phyloP scores from a whole-genome alignment of 2,329 filamentous ascomycete species.

The Aspergillus thermomutatus region DNA sequence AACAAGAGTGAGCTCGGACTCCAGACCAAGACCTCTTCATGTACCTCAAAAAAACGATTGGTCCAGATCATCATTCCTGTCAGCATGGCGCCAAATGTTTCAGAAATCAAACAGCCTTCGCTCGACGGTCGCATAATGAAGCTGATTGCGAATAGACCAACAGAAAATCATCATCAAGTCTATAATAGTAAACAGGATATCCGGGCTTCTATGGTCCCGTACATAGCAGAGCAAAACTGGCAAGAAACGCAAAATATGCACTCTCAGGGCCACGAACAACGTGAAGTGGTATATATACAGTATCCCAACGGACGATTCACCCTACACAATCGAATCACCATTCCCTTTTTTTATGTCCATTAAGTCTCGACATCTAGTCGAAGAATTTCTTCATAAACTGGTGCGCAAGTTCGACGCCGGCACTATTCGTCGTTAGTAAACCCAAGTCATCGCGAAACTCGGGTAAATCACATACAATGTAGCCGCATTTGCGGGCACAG shows the following conservation, averaged over 20 bases:
- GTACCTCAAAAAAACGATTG: background rate
- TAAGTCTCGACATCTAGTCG: conserved; percentile 12
- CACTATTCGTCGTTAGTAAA: conserved; percentile 25
- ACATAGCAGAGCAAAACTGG: conserved; percentile 1
- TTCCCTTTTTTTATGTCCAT: conserved; percentile 4
- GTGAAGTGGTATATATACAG: background rate
- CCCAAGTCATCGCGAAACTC: background rate
- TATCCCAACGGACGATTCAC: background rate
- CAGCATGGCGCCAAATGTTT: background rate
- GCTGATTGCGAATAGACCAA: conserved; percentile 3
- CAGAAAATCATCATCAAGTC: conserved; percentile 10
- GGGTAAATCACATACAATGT: conserved; percentile 61
- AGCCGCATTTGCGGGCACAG: conserved; percentile 92
- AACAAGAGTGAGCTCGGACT: background rate
- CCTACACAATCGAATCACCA: conserved; percentile 3
- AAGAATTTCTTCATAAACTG: conserved; percentile 50
- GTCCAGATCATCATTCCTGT: background rate
- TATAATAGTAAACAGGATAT: conserved; percentile 10
- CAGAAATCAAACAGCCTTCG: background rate
- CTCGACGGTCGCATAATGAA: background rate
- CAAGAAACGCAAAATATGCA: conserved; percentile 4
- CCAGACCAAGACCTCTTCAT: background rate
- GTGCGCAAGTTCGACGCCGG: conserved; percentile 50
- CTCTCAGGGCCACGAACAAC: background rate
- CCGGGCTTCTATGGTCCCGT: conserved; percentile 9